Conservation (phyloP, 352 stramenopile genomes). For the Phytophthora pinifolia region DNA sequence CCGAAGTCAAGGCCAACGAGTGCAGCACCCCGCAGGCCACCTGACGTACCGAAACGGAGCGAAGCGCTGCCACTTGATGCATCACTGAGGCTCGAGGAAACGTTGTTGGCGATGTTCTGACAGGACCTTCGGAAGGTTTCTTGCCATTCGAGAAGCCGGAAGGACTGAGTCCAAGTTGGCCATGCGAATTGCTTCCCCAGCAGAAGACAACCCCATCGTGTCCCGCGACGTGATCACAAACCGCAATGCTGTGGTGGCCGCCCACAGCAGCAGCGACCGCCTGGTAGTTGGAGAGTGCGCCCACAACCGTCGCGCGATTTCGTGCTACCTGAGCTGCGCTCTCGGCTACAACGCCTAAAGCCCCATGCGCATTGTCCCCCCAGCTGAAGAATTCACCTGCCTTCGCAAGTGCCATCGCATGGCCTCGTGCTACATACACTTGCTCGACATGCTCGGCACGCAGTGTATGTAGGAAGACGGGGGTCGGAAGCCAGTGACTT, state of each 20-base stretch:
- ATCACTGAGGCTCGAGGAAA: slow-evolving; percentile 65
- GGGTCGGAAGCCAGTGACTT: slow-evolving; percentile 71
- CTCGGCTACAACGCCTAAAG: slow-evolving; percentile 53
- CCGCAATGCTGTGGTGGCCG: slow-evolving; percentile 60
- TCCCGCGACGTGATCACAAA: slow-evolving; percentile 68
- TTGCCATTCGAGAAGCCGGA: slow-evolving; percentile 2
- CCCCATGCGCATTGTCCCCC: slow-evolving; percentile 93
- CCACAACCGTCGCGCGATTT: slow-evolving; percentile 55
- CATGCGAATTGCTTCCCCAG: slow-evolving; percentile 79
- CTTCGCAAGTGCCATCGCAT: slow-evolving; percentile 73
- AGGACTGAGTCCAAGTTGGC: slow-evolving; percentile 50
- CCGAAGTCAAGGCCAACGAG: slow-evolving; percentile 79
- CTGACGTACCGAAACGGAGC: slow-evolving; percentile 55
- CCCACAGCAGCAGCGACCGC: slow-evolving; percentile 57
- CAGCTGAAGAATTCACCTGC: slow-evolving; percentile 93
- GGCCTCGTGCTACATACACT: slow-evolving; percentile 50
- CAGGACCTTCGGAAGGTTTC: slow-evolving; percentile 3
- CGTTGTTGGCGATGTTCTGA: slow-evolving; percentile 12
- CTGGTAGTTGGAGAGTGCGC: slow-evolving; percentile 57
- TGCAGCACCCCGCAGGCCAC: slow-evolving; percentile 92
- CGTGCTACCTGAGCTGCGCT: slow-evolving; percentile 49
- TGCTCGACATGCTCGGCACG: slow-evolving; percentile 56
- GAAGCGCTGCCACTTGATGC: slow-evolving; percentile 55
- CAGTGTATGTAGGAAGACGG: slow-evolving; percentile 66
- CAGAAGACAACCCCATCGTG: slow-evolving; percentile 66